These are phyloP conservation scores for Bolboschoenoplectus hybrid DNA, from an alignment of 202 grass and related monocot genomes.

Conservation along the genomic window DNA sequence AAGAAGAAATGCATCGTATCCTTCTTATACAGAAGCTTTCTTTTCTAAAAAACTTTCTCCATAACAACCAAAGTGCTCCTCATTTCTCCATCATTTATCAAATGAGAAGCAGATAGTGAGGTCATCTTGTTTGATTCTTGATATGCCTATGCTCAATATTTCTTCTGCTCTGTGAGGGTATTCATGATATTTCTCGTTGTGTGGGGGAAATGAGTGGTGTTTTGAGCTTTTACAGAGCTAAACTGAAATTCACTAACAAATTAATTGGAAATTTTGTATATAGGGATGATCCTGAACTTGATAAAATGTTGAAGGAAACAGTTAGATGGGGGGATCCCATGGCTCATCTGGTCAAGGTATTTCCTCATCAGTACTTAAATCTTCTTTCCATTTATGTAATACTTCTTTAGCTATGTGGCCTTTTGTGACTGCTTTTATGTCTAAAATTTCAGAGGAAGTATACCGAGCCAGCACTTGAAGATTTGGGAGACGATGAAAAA, in stretches of 20 bases:
- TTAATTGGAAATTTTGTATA: slow-evolving; percentile 29
- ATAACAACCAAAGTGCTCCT: not conserved
- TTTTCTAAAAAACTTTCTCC: slow-evolving; percentile 1
- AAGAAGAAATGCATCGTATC: not conserved
- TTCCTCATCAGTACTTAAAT: slow-evolving; percentile 34
- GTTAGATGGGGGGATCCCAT: slow-evolving; percentile 93
- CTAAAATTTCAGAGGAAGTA: slow-evolving; percentile 54
- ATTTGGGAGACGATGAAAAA: slow-evolving; percentile 82
- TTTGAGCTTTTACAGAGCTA: not conserved
- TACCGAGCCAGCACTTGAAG: slow-evolving; percentile 54
- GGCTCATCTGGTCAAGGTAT: slow-evolving; percentile 94
- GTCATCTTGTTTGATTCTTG: slow-evolving; percentile 16
- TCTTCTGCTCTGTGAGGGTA: not conserved
- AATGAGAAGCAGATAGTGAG: not conserved
- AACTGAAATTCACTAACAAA: not conserved
- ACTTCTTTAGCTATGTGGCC: not conserved
- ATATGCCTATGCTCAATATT: not conserved
- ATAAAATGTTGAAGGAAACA: slow-evolving; percentile 74
- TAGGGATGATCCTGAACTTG: slow-evolving; percentile 95
- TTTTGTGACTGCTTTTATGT: slow-evolving; percentile 30
- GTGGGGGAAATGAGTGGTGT: not conserved
- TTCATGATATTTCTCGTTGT: not conserved
- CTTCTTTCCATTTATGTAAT: slow-evolving; percentile 27
- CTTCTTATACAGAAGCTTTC: not conserved
- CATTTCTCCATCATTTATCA: not conserved